Evolutionary conservation across 495 filamentous ascomycete species (phyloP).

Genomic region (Penicillium argentinense): DNA sequence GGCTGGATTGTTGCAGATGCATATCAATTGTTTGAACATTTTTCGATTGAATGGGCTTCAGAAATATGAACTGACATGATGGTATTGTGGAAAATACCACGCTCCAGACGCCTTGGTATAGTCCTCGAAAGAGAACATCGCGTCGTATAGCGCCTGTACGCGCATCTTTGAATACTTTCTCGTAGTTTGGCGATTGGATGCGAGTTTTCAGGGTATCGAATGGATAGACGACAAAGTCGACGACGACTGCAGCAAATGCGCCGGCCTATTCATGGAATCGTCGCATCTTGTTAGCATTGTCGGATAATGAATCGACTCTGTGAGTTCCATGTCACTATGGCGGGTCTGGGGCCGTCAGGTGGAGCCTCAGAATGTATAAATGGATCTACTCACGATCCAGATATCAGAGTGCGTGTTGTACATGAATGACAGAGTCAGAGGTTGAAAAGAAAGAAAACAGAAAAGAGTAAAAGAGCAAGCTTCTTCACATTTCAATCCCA

Average conservation of each 20-base stretch:
- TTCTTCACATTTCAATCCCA: neutral
- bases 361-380: neutral
- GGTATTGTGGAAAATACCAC: constrained; percentile 86
- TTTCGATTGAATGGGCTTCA: too few species aligned
- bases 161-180: constrained; percentile 56
- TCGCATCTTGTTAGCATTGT: too few species aligned
- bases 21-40: neutral
- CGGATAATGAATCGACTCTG: neutral
- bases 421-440: constrained; percentile 14
- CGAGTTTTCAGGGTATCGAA: constrained; percentile 86
- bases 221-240: constrained; percentile 80
- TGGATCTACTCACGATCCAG: constrained; percentile 39
- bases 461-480: neutral
- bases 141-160: constrained; percentile 53
- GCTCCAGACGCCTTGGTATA: constrained; percentile 89
- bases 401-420: constrained; percentile 54
- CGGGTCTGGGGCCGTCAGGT: too few species aligned
- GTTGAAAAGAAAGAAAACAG: neutral
- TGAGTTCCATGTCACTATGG: too few species aligned
- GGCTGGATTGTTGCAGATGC: constrained; percentile 45
- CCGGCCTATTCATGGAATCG: too few species aligned
- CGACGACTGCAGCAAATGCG: constrained; percentile 75
- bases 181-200: constrained; percentile 74
- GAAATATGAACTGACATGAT: constrained; percentile 55
- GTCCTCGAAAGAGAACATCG: constrained; percentile 62